Conservation (phyloP, 495 filamentous ascomycete genomes). For the Penicillium canariense region DNA sequence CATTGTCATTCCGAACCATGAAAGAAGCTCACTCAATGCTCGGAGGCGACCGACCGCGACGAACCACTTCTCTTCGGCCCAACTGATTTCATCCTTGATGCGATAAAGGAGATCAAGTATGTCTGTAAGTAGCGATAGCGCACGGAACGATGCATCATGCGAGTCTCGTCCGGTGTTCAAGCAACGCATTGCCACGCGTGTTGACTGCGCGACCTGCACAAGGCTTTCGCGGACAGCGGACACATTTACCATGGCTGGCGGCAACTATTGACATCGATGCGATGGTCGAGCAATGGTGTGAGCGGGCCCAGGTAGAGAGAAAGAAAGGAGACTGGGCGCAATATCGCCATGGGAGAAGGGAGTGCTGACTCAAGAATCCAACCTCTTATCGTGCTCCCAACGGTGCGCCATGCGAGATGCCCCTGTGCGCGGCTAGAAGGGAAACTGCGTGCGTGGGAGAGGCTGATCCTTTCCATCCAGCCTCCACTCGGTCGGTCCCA, state of each 20-base stretch:
- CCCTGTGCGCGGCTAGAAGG: no score
- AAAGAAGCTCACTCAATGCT: constrained; percentile 22
- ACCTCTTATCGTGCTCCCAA: no score
- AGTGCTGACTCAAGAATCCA: no score
- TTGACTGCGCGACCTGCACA: not conserved
- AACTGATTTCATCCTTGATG: constrained; percentile 27
- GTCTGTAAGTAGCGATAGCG: constrained; percentile 6
- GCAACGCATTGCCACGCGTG: not conserved
- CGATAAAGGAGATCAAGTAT: constrained; percentile 24
- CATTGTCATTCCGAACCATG: constrained; percentile 22
- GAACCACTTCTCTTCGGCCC: constrained; percentile 29
- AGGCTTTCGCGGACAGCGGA: constrained; percentile 9
- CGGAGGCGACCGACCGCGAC: constrained; percentile 19
- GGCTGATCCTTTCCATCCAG: no score
- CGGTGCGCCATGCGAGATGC: no score
- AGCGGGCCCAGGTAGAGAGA: no score
- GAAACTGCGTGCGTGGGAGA: no score
- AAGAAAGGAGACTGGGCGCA: no score
- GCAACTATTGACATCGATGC: not conserved
- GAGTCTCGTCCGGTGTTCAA: not conserved
- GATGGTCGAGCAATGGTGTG: no score
- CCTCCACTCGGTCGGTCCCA: no score
- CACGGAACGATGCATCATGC: not conserved
- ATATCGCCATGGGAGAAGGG: no score
- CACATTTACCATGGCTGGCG: constrained; percentile 1